These are phyloP conservation scores for Hypoxylon crocopeplum DNA, from an alignment of 495 filamentous ascomycete genomes.

Conservation along the genomic window DNA sequence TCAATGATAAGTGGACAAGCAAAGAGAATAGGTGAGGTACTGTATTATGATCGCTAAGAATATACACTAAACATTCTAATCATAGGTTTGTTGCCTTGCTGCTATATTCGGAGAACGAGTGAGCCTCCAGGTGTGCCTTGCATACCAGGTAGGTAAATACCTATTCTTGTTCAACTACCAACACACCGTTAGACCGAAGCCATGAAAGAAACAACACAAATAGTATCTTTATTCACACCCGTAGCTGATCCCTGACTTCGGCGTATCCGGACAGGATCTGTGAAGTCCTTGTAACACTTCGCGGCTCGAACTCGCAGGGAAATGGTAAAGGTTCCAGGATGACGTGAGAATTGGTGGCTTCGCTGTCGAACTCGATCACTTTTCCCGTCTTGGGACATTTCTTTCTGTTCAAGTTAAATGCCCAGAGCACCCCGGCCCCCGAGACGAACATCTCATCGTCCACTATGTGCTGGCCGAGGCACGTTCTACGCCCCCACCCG, in stretches of 20 bases:
- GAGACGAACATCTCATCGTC: conserved; percentile 62
- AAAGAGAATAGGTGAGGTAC: too few species aligned
- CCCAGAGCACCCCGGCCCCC: conserved; percentile 57
- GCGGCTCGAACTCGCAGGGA: conserved; percentile 47
- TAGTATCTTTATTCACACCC: too few species aligned
- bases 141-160: too few species aligned
- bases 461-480: conserved; percentile 68
- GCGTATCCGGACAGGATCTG: conserved; percentile 47
- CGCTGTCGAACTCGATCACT: conserved; percentile 55
- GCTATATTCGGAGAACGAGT: too few species aligned
- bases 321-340: conserved; percentile 55
- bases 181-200: too few species aligned
- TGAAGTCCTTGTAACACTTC: conserved; percentile 42
- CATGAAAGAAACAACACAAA: too few species aligned
- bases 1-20: too few species aligned
- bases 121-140: too few species aligned
- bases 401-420: conserved; percentile 54
- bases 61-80: too few species aligned
- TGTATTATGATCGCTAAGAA: too few species aligned
- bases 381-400: conserved; percentile 50
- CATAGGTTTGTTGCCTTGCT: too few species aligned
- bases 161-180: too few species aligned
- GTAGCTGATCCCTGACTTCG: conserved; percentile 39
- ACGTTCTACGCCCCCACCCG: conserved; percentile 69
- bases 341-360: conserved; percentile 56